Conservation (phyloP, 164 flowering plant genomes). For the Tinospora cordifolia region DNA sequence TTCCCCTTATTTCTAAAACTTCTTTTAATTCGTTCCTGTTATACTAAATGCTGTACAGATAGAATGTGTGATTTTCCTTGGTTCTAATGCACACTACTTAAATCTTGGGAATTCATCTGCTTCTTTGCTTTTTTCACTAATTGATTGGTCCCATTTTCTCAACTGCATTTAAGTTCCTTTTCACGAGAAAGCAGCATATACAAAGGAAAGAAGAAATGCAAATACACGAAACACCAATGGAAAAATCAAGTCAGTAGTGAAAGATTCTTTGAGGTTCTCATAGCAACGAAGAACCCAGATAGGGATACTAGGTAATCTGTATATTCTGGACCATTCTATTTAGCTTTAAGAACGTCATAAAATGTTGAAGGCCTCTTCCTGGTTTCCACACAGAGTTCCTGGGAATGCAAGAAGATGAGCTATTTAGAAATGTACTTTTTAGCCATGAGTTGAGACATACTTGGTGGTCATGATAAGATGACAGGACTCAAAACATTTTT, state of each 20-base stretch:
- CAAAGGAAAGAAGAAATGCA: no score
- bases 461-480: background rate
- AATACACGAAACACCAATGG: no score
- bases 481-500: background rate
- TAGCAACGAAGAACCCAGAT: no score
- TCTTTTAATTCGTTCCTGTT: background rate
- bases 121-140: no score
- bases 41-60: background rate
- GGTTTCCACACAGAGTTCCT: constrained; percentile 49
- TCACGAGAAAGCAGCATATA: no score
- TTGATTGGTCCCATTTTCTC: no score
- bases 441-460: no score
- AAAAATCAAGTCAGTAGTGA: no score
- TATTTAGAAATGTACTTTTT: background rate
- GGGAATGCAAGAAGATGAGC: constrained; percentile 17
- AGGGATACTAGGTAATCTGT: background rate
- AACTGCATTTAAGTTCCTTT: no score
- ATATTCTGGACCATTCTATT: constrained; percentile 13
- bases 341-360: constrained; percentile 51
- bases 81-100: no score
- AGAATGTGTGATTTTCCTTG: background rate
- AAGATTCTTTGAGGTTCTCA: no score
- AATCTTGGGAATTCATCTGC: no score
- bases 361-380: constrained; percentile 57
- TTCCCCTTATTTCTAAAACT: background rate